These are phyloP conservation scores for Bimuria novae-zelandiae DNA, from an alignment of 2,329 filamentous ascomycete genomes.

Conservation along the genomic window DNA sequence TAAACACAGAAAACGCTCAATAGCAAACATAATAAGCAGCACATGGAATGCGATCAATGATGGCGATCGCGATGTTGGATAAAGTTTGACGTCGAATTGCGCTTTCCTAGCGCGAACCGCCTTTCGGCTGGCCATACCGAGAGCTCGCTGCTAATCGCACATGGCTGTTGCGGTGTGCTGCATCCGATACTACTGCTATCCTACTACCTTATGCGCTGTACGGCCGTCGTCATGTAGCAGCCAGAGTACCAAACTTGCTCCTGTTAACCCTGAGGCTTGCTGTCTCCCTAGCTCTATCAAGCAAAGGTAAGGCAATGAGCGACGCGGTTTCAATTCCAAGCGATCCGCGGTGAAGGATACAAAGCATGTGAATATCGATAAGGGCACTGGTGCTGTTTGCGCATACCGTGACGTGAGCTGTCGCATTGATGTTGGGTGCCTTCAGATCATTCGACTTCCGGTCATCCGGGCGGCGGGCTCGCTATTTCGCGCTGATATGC, in stretches of 20 bases:
- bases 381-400: background rate
- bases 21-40: background rate
- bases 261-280: background rate
- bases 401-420: background rate
- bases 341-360: too few species aligned
- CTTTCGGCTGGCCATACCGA: too few species aligned
- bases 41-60: background rate
- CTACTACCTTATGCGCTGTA: background rate
- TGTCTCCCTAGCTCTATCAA: too few species aligned
- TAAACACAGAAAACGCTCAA: background rate
- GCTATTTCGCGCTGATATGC: slow-evolving; percentile 48
- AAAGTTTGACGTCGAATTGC: background rate
- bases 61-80: background rate
- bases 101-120: background rate
- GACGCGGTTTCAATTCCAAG: background rate
- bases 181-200: background rate
- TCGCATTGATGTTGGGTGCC: background rate
- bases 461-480: slow-evolving; percentile 31
- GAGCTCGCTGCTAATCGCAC: too few species aligned
- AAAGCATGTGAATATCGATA: too few species aligned
- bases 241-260: background rate
- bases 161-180: background rate
- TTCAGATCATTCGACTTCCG: background rate
- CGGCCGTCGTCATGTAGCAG: background rate
- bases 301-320: background rate